Evolutionary conservation across 257 asterid species (phyloP), one percentile per base, ranked within the genome.

Genomic region (Thymus quinquecostatus): DNA sequence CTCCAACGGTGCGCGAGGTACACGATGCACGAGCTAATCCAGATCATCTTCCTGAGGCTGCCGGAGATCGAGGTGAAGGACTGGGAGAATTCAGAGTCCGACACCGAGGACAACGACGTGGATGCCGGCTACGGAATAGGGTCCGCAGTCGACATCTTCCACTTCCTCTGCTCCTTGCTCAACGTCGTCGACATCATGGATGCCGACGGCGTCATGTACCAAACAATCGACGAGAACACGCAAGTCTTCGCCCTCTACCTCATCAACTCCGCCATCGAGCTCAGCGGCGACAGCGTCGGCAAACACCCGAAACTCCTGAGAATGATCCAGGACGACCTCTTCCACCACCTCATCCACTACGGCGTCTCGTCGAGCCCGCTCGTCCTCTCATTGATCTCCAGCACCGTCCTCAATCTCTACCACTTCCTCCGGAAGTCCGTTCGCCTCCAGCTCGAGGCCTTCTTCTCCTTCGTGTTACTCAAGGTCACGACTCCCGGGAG

Each of bases 211-310:
- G 2, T 73, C 55, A 71, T 75, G 5, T 65, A 80, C 63, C 96
- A 87, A 21, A 75, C 77, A 0, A 70, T 88, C 2, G 98, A 95
- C 48, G 96, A 82, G 51, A 88, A 84, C 60, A 83, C 87, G 1
- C 97, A 92, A 78, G 87, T 88, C 58, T 95, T 95, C 60, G 92
- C 96, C 0, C 60, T 95, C 70, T 86, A 84, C 54, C 69, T 91
- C 76, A 89, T 91, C 76, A 94, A 91, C 38, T 88, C 96, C 3
- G 93, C 96, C 0, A 79, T 94, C 14, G 99, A 94, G 77, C 66
- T 94, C 73, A 86, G 97, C 21, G 99, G 97, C 10, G 98, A 91
- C 65, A 87, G 98, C 83, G 87, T 94, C 0, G 96, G 96, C 12
- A 88, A 83, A 60, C 99, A 94, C 50, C 97, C 95, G 6, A 94